phyloP scores from a whole-genome alignment of 805 yeast genomes.

The Nakazawaea laoshanensis region DNA sequence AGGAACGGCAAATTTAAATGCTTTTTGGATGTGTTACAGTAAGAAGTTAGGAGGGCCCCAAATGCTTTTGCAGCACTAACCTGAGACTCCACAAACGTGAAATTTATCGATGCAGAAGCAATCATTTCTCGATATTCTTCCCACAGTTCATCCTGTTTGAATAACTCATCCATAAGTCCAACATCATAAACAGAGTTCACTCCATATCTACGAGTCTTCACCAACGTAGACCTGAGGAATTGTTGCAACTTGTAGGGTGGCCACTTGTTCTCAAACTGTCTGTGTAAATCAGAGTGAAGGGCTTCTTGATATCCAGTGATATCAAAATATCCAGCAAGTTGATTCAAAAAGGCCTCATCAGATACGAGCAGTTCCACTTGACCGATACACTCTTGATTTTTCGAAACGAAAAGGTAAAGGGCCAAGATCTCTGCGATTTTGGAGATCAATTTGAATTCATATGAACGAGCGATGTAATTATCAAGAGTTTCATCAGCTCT shows the following conservation, averaged over 20 bases:
- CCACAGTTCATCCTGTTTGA: slow-evolving; percentile 36
- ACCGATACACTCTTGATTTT: slow-evolving; percentile 29
- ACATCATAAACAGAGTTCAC: slow-evolving; percentile 48
- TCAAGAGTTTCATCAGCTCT: slow-evolving; percentile 11
- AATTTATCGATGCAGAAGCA: slow-evolving; percentile 48
- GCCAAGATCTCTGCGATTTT: slow-evolving; percentile 73
- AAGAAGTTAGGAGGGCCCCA: slow-evolving; percentile 70
- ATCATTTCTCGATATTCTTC: slow-evolving; percentile 39
- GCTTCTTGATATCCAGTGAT: slow-evolving; percentile 15
- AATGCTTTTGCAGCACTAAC: slow-evolving; percentile 63
- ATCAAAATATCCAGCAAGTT: slow-evolving; percentile 24
- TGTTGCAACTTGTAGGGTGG: slow-evolving; percentile 36
- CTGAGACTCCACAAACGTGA: slow-evolving; percentile 61
- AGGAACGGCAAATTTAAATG: slow-evolving; percentile 19
- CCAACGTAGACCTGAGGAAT: slow-evolving; percentile 40
- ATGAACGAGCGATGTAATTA: slow-evolving; percentile 32
- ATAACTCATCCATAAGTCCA: slow-evolving; percentile 51
- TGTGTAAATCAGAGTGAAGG: slow-evolving; percentile 25
- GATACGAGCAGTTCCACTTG: slow-evolving; percentile 34
- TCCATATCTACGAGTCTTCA: slow-evolving; percentile 41
- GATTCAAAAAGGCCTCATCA: slow-evolving; percentile 25
- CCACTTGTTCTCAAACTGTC: slow-evolving; percentile 40
- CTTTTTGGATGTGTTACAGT: slow-evolving; percentile 32
- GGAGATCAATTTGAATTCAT: slow-evolving; percentile 50
- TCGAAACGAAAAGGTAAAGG: slow-evolving; percentile 53